Evolutionary conservation across 225 moss, liverwort and hornwort species (phyloP), one percentile per base, ranked within the genome.

Genomic region (Ulota crispa): DNA sequence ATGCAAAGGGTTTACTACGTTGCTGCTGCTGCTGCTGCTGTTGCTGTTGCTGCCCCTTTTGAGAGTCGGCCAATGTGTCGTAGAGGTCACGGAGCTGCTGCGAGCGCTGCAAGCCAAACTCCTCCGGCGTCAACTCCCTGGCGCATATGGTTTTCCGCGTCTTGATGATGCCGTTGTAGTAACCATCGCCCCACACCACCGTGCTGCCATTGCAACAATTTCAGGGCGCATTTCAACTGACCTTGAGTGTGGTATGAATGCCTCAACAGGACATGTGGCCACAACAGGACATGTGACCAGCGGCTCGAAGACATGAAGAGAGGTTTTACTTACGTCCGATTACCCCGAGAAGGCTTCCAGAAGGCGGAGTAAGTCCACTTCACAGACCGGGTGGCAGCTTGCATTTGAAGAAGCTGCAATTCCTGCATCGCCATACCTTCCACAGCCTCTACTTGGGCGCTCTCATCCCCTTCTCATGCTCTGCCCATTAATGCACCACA

Each of bases 351-450:
- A 63, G 65, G 88, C 73, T 87, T 85, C 97, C 97, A 97, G 79
- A 91, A 92, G 60, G 92, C 92, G 18, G 94, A 92, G 82, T 97
- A 97, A 12, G 94, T 97, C 97, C 97, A 97, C 81, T 95, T 95
- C 62, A 95, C 89, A 85, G 91, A 89, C 42, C 94, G 94, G 1
- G 94, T 94, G 16, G 95, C 94, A 62, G 91, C 92, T 82, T 95
- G 95, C 82, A 97, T 84, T 69, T 91, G 93, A 26, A 82, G 69
- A 81, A 89, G 87, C 76, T 83, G 85, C 73, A 89, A 87, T 73
- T 73, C 87, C 72, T 45, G 74, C 78, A 82, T 76, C 36, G 45
- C 64, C 83, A 83, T 80, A 26, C 65, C 79, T 50, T 80, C 85
- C 37, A 73, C 56, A 30, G 70, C 21, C 61, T 86, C 80, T 24